These are phyloP conservation scores for Tulasnella sp. DNA, from an alignment of 768 basidiomycete genomes.

Conservation along the genomic window DNA sequence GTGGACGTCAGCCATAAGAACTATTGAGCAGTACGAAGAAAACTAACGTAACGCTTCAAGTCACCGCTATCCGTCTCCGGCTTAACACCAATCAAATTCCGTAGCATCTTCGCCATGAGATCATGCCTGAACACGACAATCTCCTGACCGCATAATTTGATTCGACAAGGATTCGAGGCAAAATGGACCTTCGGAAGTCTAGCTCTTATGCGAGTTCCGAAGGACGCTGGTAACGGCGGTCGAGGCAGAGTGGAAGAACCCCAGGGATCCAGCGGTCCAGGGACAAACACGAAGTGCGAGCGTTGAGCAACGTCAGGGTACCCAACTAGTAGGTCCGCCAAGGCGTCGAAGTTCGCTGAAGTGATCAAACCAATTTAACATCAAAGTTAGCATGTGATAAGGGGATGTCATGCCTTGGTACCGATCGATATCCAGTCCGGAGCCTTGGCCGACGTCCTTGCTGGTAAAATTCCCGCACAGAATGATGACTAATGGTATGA, in stretches of 20 bases:
- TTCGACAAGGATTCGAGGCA: constrained; percentile 82
- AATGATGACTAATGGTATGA: constrained; percentile 80
- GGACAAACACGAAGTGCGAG: constrained; percentile 90
- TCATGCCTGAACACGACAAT: constrained; percentile 91
- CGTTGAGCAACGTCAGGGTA: constrained; percentile 65
- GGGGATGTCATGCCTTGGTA: constrained; percentile 63
- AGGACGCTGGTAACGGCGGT: constrained; percentile 62
- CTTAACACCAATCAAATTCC: constrained; percentile 85
- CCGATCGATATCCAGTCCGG: constrained; percentile 59
- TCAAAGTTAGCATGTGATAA: constrained; percentile 2
- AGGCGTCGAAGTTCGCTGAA: constrained; percentile 74
- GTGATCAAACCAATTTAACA: not conserved
- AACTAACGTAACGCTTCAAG: constrained; percentile 75
- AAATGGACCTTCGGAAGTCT: constrained; percentile 75
- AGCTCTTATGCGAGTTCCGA: constrained; percentile 54
- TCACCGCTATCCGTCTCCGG: constrained; percentile 65
- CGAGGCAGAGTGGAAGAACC: constrained; percentile 71
- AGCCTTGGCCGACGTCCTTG: constrained; percentile 66
- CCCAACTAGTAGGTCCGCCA: constrained; percentile 73
- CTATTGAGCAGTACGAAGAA: not conserved
- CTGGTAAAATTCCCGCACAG: constrained; percentile 94
- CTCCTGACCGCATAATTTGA: constrained; percentile 93
- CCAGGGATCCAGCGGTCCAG: constrained; percentile 82
- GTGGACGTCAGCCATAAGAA: not conserved
- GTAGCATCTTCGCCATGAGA: constrained; percentile 82